These are phyloP conservation scores for Fraxinus albicans DNA, from an alignment of 305 asterid species.

Conservation along the genomic window DNA sequence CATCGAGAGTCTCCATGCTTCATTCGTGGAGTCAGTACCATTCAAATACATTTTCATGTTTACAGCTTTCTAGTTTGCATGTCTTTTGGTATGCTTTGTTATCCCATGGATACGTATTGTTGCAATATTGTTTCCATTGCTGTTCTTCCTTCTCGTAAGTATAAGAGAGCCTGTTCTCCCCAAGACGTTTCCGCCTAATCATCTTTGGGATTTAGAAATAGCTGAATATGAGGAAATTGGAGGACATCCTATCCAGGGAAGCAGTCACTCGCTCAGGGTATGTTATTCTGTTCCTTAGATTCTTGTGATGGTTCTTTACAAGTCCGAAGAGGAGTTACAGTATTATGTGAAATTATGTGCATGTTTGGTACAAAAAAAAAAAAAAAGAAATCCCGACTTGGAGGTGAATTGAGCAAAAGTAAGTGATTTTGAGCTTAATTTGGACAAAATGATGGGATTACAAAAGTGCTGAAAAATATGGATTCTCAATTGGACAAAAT, in stretches of 20 bases:
- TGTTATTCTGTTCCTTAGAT: background rate
- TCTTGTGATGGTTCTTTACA: background rate
- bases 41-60: slow-evolving; percentile 71
- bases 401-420: no score
- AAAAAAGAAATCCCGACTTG: no score
- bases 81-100: slow-evolving; percentile 74
- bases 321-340: background rate
- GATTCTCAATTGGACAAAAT: no score
- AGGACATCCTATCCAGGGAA: slow-evolving; percentile 44
- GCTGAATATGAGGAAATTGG: slow-evolving; percentile 79
- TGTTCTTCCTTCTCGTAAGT: slow-evolving; percentile 68
- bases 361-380: background rate
- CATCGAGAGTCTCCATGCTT: slow-evolving; percentile 69
- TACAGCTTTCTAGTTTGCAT: slow-evolving; percentile 57
- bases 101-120: slow-evolving; percentile 93
- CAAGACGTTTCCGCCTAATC: slow-evolving; percentile 49
- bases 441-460: no score
- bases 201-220: slow-evolving; percentile 77
- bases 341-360: no score
- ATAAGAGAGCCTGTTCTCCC: slow-evolving; percentile 81
- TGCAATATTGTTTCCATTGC: slow-evolving; percentile 82
- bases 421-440: no score
- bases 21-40: slow-evolving; percentile 82
- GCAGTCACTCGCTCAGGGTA: slow-evolving; percentile 49
- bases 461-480: no score